Evolutionary conservation across 1,139 yeast genomes (phyloP), one percentile per base, ranked within the genome.

Genomic region (Trichomonascaceae sp.): DNA sequence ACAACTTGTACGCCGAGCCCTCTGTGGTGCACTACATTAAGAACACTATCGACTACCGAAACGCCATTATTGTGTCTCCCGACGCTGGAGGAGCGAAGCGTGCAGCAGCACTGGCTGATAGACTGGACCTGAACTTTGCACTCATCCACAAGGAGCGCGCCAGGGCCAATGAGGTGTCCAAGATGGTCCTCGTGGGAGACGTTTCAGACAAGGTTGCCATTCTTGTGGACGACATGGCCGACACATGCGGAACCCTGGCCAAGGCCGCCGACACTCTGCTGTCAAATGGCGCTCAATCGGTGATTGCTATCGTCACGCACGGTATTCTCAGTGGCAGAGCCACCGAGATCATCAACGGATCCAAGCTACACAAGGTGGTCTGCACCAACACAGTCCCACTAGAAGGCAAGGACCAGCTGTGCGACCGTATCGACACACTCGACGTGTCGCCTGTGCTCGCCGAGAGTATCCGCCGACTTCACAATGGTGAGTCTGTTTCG

Each of bases 61-160:
- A 84, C 43, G 75, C 92, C 26, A 84, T 87, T 39, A 79, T 89
- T 40, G 84, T 85, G 16, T 84, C 96, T 1, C 98, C 98, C 3
- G 98, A 89, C 63, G 98, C 98, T 3, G 98, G 98, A 50, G 98
- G 98, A 38, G 98, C 98, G 40, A 89, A 89, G 59, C 74, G 98
- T 53, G 98, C 94, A 8, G 97, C 98, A 2, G 82, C 89, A 5
- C 67, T 89, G 46, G 97, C 97, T 33, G 97, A 89, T 57, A 71
- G 85, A 44, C 67, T 89, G 44, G 97, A 87, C 56, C 68, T 87
- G 50, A 85, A 85, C 59, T 89, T 89, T 60, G 97, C 98, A 11
- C 72, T 89, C 56, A 89, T 89, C 50, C 98, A 89, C 61, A 89
- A 89, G 60, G 98, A 89, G 62, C 74, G 98, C 52, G 92, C 89